Evolutionary conservation across 2,329 filamentous ascomycete species (phyloP), one percentile per base, ranked within the genome.

Genomic region (Aspergillus felis): DNA sequence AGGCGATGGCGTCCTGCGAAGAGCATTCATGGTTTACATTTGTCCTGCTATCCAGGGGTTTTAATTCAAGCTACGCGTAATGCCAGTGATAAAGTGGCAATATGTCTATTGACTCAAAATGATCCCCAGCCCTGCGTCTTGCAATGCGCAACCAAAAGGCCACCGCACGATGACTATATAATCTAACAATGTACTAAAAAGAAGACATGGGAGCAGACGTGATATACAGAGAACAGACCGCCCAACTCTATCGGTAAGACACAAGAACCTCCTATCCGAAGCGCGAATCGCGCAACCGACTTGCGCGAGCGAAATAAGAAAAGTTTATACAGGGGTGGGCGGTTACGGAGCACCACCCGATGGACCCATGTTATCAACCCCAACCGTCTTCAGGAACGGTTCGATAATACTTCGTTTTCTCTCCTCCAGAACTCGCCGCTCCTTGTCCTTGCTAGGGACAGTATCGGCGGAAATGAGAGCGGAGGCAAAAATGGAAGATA

Each of bases 361-460:
- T n/a, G 71, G 68, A 1, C 70, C 71, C 20, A 63, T 58, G 57
- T 68, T 68, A 64, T 74, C 71, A 7, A 72, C 71, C 1, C 66
- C 69, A 51, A 71, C 68, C 51, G 71, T 71, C 50, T 74, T 78
- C 57, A 91, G 68, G 63, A 95, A 95, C 28, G 91, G 76, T 69
- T 92, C 89, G 29, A 95, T 70, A 12, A 92, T 74, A 9, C 81
- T 81, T 56, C 81, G 80, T 77, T 86, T 88, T 69, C 84, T 83
- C 57, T 89, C 89, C 61, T 87, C 85, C 14, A 80, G 73, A 0
- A 77, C 74, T 58, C 80, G 86, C 62, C 76, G 83, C 58, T 89
- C 87, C 72, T 84, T 84, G 5, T 84, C 83, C 58, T 74, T 81
- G 22, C 69, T 59, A 1, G 71, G 75, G 3, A 70, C 64, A 1